Conservation (phyloP, 441 rosid genomes). For the Adansonia gregorii region DNA sequence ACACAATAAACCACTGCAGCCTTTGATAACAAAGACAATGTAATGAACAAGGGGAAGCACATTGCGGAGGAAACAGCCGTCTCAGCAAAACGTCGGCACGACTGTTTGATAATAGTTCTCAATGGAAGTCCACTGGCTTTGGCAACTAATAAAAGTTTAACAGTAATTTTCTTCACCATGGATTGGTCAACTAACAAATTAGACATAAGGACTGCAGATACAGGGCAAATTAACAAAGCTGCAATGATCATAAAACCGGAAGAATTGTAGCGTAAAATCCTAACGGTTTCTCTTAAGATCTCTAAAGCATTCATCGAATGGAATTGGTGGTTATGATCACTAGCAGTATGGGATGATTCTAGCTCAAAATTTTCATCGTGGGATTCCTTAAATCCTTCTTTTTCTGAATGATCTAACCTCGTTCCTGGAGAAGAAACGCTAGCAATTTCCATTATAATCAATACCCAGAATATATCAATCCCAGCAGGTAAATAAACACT, state of each 20-base stretch:
- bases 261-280: slow-evolving; percentile 75
- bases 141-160: slow-evolving; percentile 64
- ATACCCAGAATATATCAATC: slow-evolving; percentile 27
- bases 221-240: slow-evolving; percentile 71
- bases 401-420: slow-evolving; percentile 36
- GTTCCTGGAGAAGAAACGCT: slow-evolving; percentile 37
- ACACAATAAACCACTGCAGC: slow-evolving; percentile 80
- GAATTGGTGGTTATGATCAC: slow-evolving; percentile 37
- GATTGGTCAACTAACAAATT: slow-evolving; percentile 70
- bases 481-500: slow-evolving; percentile 20
- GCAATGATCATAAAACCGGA: slow-evolving; percentile 66
- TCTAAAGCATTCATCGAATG: slow-evolving; percentile 77
- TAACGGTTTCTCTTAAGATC: slow-evolving; percentile 83
- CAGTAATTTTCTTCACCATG: slow-evolving; percentile 58
- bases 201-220: slow-evolving; percentile 69
- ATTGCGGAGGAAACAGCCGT: slow-evolving; percentile 60
- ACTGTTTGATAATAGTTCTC: slow-evolving; percentile 59
- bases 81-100: slow-evolving; percentile 70
- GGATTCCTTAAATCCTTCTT: slow-evolving; percentile 44
- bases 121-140: slow-evolving; percentile 77
- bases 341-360: slow-evolving; percentile 36
- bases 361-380: slow-evolving; percentile 42
- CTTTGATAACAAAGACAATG: slow-evolving; percentile 61
- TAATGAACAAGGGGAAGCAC: slow-evolving; percentile 78
- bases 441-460: slow-evolving; percentile 41